Evolutionary conservation across 176 grass and related monocot genomes (phyloP).

Genomic region (Oropetium thomaeum): DNA sequence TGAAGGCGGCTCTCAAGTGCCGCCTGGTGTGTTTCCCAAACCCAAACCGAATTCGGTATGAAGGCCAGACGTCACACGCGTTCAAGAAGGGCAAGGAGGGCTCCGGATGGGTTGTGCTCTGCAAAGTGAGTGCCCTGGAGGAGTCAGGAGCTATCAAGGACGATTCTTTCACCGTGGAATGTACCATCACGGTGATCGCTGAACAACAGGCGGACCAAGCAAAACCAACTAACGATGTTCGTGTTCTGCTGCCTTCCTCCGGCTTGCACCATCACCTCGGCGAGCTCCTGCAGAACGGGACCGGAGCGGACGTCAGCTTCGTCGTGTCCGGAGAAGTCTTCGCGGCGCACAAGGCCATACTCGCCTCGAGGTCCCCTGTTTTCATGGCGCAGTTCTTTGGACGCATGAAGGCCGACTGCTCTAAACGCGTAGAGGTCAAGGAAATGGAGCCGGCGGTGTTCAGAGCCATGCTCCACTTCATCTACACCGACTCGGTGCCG

Average conservation of each 20-base stretch:
- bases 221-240: background rate
- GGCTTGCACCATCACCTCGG: conserved; percentile 16
- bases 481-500: conserved; percentile 44
- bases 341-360: conserved; percentile 20
- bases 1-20: background rate
- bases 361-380: conserved; percentile 16
- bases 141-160: background rate
- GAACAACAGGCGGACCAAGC: background rate
- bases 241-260: background rate
- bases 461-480: conserved; percentile 47
- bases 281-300: background rate
- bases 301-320: background rate
- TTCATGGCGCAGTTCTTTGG: conserved; percentile 45
- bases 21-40: background rate
- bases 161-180: conserved; percentile 28
- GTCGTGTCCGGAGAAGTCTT: conserved; percentile 12
- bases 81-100: background rate
- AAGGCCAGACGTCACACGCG: background rate
- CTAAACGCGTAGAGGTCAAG: background rate
- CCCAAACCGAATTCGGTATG: too few species aligned
- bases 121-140: background rate
- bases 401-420: conserved; percentile 9
- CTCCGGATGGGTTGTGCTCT: background rate
- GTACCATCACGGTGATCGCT: background rate
- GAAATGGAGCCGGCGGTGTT: conserved; percentile 40